Conservation (phyloP, 108 stramenopile species). For the Conticribra guillardii region DNA sequence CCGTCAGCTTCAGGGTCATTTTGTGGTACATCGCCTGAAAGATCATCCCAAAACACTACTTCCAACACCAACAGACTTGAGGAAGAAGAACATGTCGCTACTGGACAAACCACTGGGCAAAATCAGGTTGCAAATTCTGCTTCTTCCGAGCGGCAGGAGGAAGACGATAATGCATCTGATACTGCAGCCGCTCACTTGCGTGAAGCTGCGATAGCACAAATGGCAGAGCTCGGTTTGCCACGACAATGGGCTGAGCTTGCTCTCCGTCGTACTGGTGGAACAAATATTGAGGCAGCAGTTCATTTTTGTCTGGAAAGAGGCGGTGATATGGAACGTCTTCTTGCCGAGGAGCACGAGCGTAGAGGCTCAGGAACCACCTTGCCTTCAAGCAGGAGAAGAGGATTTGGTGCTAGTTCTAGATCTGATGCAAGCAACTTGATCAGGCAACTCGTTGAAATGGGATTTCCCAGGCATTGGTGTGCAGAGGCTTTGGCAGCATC, state of each 20-base stretch:
- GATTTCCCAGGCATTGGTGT: slow-evolving; percentile 95
- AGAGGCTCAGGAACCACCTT: slow-evolving; percentile 39
- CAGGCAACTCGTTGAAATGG: slow-evolving; percentile 95
- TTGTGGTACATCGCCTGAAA: slow-evolving; percentile 20
- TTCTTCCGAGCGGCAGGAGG: slow-evolving; percentile 23
- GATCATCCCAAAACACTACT: slow-evolving; percentile 5
- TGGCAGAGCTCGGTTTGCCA: slow-evolving; percentile 88
- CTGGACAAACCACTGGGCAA: neutral
- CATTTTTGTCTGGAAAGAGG: slow-evolving; percentile 95
- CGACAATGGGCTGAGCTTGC: slow-evolving; percentile 88
- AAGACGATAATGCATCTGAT: slow-evolving; percentile 38
- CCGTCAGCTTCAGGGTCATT: slow-evolving; percentile 23
- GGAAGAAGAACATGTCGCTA: slow-evolving; percentile 67
- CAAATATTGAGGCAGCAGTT: slow-evolving; percentile 94
- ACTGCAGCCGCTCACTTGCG: slow-evolving; percentile 67
- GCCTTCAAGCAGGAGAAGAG: slow-evolving; percentile 53
- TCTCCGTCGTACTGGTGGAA: slow-evolving; percentile 83
- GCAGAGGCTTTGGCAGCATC: slow-evolving; percentile 89
- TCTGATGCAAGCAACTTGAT: slow-evolving; percentile 64
- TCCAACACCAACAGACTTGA: slow-evolving; percentile 8
- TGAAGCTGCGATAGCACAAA: slow-evolving; percentile 88
- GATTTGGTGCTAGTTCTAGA: slow-evolving; percentile 32
- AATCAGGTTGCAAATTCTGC: slow-evolving; percentile 12
- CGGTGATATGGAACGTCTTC: slow-evolving; percentile 91
- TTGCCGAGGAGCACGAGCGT: slow-evolving; percentile 77